Conservation (phyloP, 2,329 filamentous ascomycete genomes). For the Pestalotiopsis fici region DNA sequence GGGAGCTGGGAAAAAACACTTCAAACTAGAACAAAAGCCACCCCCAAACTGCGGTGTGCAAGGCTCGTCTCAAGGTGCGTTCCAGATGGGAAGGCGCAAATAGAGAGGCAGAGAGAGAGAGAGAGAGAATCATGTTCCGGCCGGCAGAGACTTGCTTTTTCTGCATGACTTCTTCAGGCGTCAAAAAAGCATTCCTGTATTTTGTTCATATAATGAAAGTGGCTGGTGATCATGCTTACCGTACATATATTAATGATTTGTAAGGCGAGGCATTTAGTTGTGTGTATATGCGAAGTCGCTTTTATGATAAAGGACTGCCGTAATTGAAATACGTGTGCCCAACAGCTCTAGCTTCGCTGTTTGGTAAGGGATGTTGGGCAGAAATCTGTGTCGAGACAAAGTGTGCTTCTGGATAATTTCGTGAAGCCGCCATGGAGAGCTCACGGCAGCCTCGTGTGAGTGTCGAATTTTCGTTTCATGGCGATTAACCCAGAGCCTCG, state of each 20-base stretch:
- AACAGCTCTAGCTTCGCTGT: neutral
- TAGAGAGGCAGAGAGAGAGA: too few relatives aligned
- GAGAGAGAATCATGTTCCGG: neutral
- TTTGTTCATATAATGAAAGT: neutral
- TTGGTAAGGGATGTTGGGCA: neutral
- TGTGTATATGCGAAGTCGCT: neutral
- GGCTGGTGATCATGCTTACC: neutral
- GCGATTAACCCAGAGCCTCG: too few relatives aligned
- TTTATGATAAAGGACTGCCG: neutral
- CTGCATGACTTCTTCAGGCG: neutral
- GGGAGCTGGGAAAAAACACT: neutral
- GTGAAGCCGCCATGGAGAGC: too few relatives aligned
- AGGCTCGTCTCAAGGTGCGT: neutral
- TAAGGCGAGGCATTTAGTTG: neutral
- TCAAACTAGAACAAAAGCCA: too few relatives aligned
- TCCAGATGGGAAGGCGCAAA: neutral
- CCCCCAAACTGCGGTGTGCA: neutral
- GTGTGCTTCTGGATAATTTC: too few relatives aligned
- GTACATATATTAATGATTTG: neutral
- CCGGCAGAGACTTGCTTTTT: neutral
- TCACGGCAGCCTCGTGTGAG: too few relatives aligned
- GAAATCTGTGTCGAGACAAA: neutral
- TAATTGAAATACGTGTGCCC: neutral
- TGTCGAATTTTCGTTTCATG: too few relatives aligned
- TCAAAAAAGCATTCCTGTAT: neutral